Base-by-base conservation (phyloP, 192 early-diverging fungal genomes). In the Coemansia reversa region DNA sequence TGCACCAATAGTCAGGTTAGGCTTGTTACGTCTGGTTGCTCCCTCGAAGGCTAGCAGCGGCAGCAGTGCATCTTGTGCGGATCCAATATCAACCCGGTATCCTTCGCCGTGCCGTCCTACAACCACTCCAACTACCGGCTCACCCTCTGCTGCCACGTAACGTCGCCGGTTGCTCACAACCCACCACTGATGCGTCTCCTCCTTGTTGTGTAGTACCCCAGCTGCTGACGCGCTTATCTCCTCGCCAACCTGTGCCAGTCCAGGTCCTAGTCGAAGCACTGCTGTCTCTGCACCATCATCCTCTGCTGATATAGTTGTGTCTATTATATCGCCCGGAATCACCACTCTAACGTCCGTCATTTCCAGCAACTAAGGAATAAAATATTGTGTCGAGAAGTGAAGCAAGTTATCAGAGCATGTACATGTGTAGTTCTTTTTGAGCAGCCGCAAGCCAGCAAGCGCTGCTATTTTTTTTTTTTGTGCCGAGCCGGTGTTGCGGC, bases 41-140 rank as follows among this genome's bases (percentile, higher is more conserved):
- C 93, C 94, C 74, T 98, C 96, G 67, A 99, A 99, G 0, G 97
- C 92, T 48, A 96, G 69, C 5, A 85, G 67, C 23, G 87, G 83
- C 51, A 99, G 72, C 14, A 87, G 68, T 2, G 95, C 97, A 24
- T 82, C 83, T 58, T 96, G 93, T 8, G 96, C 91, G 2, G 89
- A 81, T n/a, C 95, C 94, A 80, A 99, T 95, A 64, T 99, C 97
- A 8, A 99, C 87, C 50, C 90, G 83, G 70, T 90, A 99, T 54
- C 83, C 80, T 32, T 98, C 96, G 59, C 69, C 89, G 18, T 83
- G 66, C 55, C 86, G 85, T 3, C 72, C 84, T 29, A 72, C 76
- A 1, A 99, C 86, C 3, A 89, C 86, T 18, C 96, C 97, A 52
- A 99, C 72, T 1, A 99, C 92, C 0, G 91, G 87, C 73, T 99